These are phyloP conservation scores for Alternaria triticimaculans DNA, from an alignment of 2,329 filamentous ascomycete genomes.

Conservation along the genomic window DNA sequence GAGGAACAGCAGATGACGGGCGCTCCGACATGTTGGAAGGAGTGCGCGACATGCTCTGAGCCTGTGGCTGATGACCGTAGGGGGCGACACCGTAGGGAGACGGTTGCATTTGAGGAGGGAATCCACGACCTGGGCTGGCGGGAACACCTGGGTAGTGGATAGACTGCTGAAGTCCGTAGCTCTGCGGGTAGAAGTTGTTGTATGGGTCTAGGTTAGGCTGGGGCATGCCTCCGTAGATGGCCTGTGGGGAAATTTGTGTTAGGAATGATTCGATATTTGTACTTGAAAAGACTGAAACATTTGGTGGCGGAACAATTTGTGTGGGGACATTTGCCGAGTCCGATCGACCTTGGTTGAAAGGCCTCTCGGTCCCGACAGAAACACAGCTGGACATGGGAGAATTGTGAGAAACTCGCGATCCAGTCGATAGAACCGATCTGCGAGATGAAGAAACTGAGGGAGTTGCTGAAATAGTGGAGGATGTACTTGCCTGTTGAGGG, in stretches of 20 bases:
- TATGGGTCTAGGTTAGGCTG: conserved; percentile 54
- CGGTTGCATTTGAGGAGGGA: conserved; percentile 53
- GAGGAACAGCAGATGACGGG: conserved; percentile 65
- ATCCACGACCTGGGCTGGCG: conserved; percentile 55
- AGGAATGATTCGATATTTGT: conserved; percentile 77
- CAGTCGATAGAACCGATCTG: conserved; percentile 25
- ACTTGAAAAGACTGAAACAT: conserved; percentile 60
- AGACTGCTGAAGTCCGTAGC: conserved; percentile 54
- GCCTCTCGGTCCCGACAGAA: conserved; percentile 22
- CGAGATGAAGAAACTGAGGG: conserved; percentile 24
- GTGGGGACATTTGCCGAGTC: conserved; percentile 32
- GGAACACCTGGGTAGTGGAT: conserved; percentile 56
- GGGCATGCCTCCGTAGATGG: conserved; percentile 61
- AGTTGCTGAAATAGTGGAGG: conserved; percentile 51
- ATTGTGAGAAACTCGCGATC: conserved; percentile 19
- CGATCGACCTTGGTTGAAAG: conserved; percentile 24
- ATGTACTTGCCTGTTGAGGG: conserved; percentile 66
- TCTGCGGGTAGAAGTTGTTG: conserved; percentile 54
- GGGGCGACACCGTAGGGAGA: conserved; percentile 58
- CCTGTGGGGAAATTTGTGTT: conserved; percentile 70
- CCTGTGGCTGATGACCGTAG: conserved; percentile 64
- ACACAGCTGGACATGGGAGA: conserved; percentile 11
- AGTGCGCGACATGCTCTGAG: conserved; percentile 71
- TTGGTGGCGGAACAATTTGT: neutral
- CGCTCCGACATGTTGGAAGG: conserved; percentile 63